These are phyloP conservation scores for Escovopsis sp. DNA, from an alignment of 2,329 filamentous ascomycete genomes.

Conservation along the genomic window DNA sequence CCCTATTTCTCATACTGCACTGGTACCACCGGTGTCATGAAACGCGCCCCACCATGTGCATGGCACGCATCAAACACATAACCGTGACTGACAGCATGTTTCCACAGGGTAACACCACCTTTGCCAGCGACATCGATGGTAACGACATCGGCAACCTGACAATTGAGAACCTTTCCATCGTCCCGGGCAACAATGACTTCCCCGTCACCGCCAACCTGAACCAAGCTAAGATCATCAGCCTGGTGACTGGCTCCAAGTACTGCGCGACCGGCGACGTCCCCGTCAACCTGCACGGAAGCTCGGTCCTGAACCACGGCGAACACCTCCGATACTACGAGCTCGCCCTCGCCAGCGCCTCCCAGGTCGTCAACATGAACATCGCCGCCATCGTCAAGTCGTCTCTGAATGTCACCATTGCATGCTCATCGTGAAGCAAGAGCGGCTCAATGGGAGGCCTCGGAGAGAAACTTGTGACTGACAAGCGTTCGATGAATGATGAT, in stretches of 20 bases:
- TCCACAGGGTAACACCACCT: constrained; percentile 45
- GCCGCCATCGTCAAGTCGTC: constrained; percentile 25
- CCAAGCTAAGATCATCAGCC: constrained; percentile 30
- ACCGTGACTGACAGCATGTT: constrained; percentile 1
- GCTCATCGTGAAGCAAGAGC: neutral
- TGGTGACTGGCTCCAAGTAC: constrained; percentile 23
- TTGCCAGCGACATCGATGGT: constrained; percentile 41
- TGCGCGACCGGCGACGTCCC: constrained; percentile 42
- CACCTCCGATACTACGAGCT: constrained; percentile 40
- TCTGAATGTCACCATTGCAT: constrained; percentile 8
- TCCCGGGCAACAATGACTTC: constrained; percentile 43
- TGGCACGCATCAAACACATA: neutral
- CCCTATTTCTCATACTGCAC: constrained; percentile 2
- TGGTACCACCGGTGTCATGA: too few relatives aligned
- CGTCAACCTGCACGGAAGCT: constrained; percentile 37
- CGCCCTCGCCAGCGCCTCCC: constrained; percentile 35
- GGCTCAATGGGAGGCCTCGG: neutral
- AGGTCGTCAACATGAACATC: constrained; percentile 39
- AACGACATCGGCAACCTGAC: constrained; percentile 38
- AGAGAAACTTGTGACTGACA: neutral
- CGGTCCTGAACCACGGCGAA: constrained; percentile 36
- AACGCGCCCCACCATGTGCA: too few relatives aligned
- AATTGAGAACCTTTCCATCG: constrained; percentile 43
- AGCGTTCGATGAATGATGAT: neutral
- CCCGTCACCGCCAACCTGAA: constrained; percentile 39